Conservation (phyloP, 768 basidiomycete species). For the Hirschioporus abietinus region DNA sequence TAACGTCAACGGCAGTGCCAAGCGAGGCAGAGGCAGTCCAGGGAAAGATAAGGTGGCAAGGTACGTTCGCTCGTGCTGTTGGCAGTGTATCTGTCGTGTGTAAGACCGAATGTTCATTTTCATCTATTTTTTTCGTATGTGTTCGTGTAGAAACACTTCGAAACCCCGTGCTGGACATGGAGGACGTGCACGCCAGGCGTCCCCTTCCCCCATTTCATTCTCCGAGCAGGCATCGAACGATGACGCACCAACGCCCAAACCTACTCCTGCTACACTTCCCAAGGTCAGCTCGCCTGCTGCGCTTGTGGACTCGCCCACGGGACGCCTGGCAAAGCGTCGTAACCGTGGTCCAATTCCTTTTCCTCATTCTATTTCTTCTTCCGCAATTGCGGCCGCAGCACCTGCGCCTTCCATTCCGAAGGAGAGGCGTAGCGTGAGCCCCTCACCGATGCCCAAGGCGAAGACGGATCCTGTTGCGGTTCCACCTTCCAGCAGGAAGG, state of each 20-base stretch:
- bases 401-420: background rate
- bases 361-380: background rate
- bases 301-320: background rate
- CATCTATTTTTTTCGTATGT: background rate
- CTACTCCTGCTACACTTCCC: background rate
- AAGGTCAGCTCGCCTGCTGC: background rate
- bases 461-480: constrained; percentile 33
- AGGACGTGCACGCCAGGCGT: background rate
- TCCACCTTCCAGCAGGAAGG: constrained; percentile 6
- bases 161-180: constrained; percentile 1
- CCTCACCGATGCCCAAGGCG: background rate
- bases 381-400: background rate
- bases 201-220: background rate
- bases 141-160: background rate
- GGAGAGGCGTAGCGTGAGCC: background rate
- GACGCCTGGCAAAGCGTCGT: constrained; percentile 4
- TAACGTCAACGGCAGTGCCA: constrained; percentile 20
- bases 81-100: background rate
- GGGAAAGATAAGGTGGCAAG: background rate
- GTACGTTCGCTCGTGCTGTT: background rate
- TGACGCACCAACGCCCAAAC: background rate
- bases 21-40: constrained; percentile 19
- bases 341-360: background rate
- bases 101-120: background rate
- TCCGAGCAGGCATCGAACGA: background rate